Conservation (phyloP, 139 green algal genomes). For the Micractinium conductrix region DNA sequence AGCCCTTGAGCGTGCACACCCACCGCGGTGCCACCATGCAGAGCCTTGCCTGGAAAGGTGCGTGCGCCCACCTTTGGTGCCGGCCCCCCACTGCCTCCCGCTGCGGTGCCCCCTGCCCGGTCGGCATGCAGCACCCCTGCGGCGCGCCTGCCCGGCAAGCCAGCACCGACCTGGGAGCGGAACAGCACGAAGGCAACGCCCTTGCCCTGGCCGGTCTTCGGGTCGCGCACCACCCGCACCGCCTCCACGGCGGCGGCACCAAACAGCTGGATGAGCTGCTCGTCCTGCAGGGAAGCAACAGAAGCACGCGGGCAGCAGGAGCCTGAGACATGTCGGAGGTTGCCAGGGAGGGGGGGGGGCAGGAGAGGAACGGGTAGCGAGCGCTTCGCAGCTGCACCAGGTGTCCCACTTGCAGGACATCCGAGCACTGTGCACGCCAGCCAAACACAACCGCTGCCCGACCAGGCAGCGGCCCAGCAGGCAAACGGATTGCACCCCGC, state of each 20-base stretch:
- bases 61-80: too few relatives aligned
- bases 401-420: not conserved
- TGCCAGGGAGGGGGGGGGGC: not conserved
- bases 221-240: constrained; percentile 87
- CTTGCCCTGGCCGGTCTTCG: constrained; percentile 71
- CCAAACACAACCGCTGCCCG: not conserved
- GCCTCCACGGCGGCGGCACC: constrained; percentile 67
- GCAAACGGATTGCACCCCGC: not conserved
- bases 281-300: constrained; percentile 44
- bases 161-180: too few relatives aligned
- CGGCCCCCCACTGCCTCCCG: too few relatives aligned
- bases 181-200: constrained; percentile 86
- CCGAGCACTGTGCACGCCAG: not conserved
- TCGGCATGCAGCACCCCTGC: too few relatives aligned
- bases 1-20: too few relatives aligned
- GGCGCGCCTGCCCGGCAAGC: too few relatives aligned
- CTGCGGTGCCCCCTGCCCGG: too few relatives aligned
- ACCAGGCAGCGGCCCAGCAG: not conserved
- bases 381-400: not conserved
- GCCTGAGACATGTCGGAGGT: not conserved
- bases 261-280: constrained; percentile 72
- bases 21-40: too few relatives aligned
- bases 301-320: not conserved
- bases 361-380: not conserved
- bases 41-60: too few relatives aligned